Conservation (phyloP, 2,329 filamentous ascomycete genomes). For the Aspergillus pseudotamarii region DNA sequence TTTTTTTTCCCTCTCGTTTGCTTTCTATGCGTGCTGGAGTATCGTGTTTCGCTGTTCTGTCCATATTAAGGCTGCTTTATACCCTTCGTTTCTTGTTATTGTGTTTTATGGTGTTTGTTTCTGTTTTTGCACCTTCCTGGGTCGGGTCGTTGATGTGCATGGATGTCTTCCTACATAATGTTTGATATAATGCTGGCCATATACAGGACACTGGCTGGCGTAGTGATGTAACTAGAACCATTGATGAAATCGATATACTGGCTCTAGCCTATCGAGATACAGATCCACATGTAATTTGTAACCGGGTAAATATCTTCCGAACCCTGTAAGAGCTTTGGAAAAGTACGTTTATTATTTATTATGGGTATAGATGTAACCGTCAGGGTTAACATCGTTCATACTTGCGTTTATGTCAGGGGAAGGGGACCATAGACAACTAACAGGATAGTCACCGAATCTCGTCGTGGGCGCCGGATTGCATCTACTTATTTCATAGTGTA, state of each 20-base stretch:
- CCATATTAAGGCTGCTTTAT: slow-evolving; percentile 8
- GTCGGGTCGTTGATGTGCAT: neutral
- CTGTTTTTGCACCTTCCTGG: neutral
- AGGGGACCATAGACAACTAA: rapidly evolving
- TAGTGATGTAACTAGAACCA: neutral
- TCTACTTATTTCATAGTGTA: no score
- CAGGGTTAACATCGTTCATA: neutral
- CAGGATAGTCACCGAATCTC: no score
- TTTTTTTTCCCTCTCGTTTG: neutral
- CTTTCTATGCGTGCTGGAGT: neutral
- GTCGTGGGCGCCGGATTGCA: no score
- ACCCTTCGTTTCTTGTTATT: slow-evolving; percentile 13
- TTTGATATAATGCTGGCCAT: slow-evolving; percentile 4
- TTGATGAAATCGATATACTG: neutral
- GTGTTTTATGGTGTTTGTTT: neutral
- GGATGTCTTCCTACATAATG: slow-evolving; percentile 4
- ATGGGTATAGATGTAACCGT: neutral
- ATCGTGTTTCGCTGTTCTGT: neutral
- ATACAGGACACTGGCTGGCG: neutral
- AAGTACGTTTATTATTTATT: neutral
- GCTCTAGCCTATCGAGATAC: neutral
- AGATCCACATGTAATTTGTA: neutral
- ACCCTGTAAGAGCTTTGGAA: neutral
- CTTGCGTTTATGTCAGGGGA: neutral
- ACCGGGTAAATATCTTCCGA: neutral